Percentiles rank a stretch among this genome's conserved stretches.
Conservation (phyloP, 2,329 filamentous ascomycete genomes). For the Chrysosporium queenslandicum region DNA sequence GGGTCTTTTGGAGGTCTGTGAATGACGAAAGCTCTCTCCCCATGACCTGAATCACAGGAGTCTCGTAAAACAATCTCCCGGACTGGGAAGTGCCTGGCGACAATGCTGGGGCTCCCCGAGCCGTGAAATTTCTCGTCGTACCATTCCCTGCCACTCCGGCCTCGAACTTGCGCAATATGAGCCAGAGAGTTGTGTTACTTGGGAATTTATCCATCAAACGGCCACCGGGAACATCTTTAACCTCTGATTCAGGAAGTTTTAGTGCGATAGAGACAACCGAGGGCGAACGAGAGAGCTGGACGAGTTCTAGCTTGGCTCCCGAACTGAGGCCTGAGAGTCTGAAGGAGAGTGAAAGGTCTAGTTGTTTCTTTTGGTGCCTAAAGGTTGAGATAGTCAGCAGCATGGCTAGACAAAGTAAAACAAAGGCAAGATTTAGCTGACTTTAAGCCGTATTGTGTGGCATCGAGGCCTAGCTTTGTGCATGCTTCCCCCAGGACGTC, state of each 20-base stretch:
- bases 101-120: constrained; percentile 60
- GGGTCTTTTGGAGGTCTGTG: constrained; percentile 74
- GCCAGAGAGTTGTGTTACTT: constrained; percentile 80
- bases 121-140: constrained; percentile 68
- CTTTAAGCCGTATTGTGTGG: constrained; percentile 73
- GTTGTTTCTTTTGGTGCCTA: constrained; percentile 70
- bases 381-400: neutral
- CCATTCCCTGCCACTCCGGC: constrained; percentile 55
- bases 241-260: constrained; percentile 66
- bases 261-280: constrained; percentile 81
- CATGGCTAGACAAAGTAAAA: neutral
- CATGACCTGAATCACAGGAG: constrained; percentile 73
- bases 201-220: constrained; percentile 76
- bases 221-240: constrained; percentile 50
- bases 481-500: constrained; percentile 85
- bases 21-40: constrained; percentile 68
- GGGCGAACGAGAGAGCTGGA: constrained; percentile 74
- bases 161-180: constrained; percentile 82
- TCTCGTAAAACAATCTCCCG: constrained; percentile 79
- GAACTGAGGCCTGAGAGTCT: constrained; percentile 70
- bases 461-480: constrained; percentile 61
- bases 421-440: constrained; percentile 34
- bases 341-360: constrained; percentile 78
- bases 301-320: constrained; percentile 86
- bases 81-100: constrained; percentile 45